Evolutionary conservation across 257 asterid genomes (phyloP), one percentile per base, ranked within the genome.

Genomic region (Craterostigma plantagineum): DNA sequence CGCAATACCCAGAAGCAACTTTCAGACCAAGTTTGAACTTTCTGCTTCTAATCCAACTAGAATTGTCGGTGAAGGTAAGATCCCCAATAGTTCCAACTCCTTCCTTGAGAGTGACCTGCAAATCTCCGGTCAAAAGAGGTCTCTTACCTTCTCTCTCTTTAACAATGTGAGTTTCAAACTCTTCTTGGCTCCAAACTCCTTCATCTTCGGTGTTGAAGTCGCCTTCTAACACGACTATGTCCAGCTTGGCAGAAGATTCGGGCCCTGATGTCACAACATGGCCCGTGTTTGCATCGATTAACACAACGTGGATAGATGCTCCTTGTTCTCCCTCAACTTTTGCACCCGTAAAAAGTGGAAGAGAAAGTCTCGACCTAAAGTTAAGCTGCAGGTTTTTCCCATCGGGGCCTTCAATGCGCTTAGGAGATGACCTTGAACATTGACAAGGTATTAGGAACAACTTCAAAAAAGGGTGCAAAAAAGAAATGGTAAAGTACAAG

Each of bases 261-360:
- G 83, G 76, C 14, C 98, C 98, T 63, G 76, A 60, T 57, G 93
- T 76, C 34, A 79, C 73, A 41, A 70, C 92, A 66, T 52, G 93
- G 46, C 92, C 91, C 7, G 75, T 66, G 61, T 59, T 66, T n/a
- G 68, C 67, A 61, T 87, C 98, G 38, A 79, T 48, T 43, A 87
- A 58, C 43, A 82, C 91, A 46, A 74, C 79, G 55, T 87, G 95
- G 54, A 82, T 79, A 9, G 91, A 9, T 51, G 95, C 98, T 61
- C 95, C 92, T 61, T 79, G 98, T 64, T 87, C 98, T 14, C 98
- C 98, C 74, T 82, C 93, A 38, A 87, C 93, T 67, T 80, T 81
- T 18, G 93, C 98, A 17, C 95, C 95, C 10, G 98, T 87, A 63
- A 76, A 87, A 46, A 87, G 76, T n/a, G 98, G 98, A 52, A 82